Evolutionary conservation across 441 rosid genomes (phyloP), one percentile per base, ranked within the genome.

Genomic region (Erysimum cheiri): DNA sequence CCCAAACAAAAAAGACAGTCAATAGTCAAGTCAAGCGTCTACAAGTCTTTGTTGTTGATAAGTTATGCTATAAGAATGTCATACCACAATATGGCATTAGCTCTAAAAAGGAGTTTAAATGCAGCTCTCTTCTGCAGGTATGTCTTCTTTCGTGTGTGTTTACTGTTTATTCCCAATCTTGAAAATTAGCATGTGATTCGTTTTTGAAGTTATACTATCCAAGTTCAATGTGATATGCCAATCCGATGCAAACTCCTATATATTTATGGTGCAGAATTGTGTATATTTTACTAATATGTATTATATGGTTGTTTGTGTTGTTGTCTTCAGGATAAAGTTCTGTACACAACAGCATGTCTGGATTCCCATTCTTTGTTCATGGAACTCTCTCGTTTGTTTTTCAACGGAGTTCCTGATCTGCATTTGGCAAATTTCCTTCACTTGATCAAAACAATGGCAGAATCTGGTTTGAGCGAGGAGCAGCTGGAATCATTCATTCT

Each of bases 341-440:
- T 95, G 80, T 92, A 92, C 72, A 71, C 92, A 75, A 81, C 87
- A 39, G 55, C 60, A 17, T 74, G 77, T 40, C 80, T 91, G 15
- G 97, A 90, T 81, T 73, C 86, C 26, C 97, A 90, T 76, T 82
- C 86, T 46, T 40, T 92, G 62, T 95, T 84, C 83, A 78, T 88
- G 97, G 99, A 92, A 80, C 87, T 92, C 29, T 87, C 99, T 63
- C 78, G 92, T 64, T 75, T 92, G 69, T 88, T 88, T 72, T 88
- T 92, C 77, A 82, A 79, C 46, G 96, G 93, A 28, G 77, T 77
- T 79, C 85, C 91, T 59, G 83, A 94, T 60, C 78, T 88, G 69
- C 96, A 86, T 71, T 43, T 90, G 73, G 96, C 98, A 63, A 92
- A 92, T 86, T 92, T 94, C 76, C 98, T 92, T 79, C 93, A 90